These are phyloP conservation scores for Citrus sp. DNA, from an alignment of 345 rosid species.

Conservation along the genomic window DNA sequence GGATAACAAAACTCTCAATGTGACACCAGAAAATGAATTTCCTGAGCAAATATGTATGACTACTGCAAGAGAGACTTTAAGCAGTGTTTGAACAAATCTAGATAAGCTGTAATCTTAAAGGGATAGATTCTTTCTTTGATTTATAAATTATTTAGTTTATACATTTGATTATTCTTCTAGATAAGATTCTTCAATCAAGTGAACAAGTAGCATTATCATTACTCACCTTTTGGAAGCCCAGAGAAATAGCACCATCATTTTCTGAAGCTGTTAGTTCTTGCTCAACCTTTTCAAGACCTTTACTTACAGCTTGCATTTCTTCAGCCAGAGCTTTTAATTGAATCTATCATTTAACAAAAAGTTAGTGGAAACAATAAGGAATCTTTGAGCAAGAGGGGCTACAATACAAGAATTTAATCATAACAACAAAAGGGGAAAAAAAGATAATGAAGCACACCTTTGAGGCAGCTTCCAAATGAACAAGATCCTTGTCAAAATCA, in stretches of 20 bases:
- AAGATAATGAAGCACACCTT: constrained; percentile 48
- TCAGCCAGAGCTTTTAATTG: constrained; percentile 94
- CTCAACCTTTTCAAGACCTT: constrained; percentile 93
- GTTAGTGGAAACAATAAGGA: constrained; percentile 1
- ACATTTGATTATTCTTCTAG: not conserved
- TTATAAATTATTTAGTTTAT: not conserved
- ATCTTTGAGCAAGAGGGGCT: not conserved
- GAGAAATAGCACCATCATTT: constrained; percentile 78
- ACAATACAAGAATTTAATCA: constrained; percentile 13
- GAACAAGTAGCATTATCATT: constrained; percentile 1
- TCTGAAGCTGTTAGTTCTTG: constrained; percentile 85
- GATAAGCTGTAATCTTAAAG: not conserved
- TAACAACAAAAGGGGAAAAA: not conserved
- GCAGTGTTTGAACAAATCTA: not conserved
- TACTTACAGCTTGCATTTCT: constrained; percentile 98
- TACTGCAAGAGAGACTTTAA: not conserved
- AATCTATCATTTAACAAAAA: constrained; percentile 46
- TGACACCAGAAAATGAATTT: not conserved
- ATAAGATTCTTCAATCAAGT: not conserved
- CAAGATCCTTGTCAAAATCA: constrained; percentile 86
- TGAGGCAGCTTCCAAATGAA: constrained; percentile 91
- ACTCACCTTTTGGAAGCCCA: constrained; percentile 85
- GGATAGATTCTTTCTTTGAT: not conserved
- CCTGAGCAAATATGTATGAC: not conserved
- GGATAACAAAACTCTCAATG: not conserved